Percentiles rank a stretch among this genome's conserved stretches.
phyloP scores from a whole-genome alignment of 331 rosid species.

The Cydonia oblonga region DNA sequence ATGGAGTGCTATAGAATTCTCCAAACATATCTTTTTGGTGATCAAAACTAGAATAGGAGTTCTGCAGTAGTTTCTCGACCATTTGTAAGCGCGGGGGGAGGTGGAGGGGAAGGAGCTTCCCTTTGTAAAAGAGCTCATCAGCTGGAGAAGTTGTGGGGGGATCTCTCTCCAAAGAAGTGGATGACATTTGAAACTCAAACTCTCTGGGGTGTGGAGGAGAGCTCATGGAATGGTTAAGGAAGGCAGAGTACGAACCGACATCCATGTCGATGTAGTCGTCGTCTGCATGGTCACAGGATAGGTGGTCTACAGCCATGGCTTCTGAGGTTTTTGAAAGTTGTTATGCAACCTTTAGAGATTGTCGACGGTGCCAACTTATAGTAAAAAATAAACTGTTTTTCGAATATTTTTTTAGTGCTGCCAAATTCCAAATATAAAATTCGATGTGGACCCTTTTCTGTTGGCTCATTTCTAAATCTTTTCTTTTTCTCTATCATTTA shows the following conservation, averaged over 20 bases:
- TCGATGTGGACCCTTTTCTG: constrained; percentile 13
- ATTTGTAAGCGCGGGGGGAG: constrained; percentile 82
- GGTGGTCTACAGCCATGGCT: constrained; percentile 48
- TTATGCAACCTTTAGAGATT: constrained; percentile 30
- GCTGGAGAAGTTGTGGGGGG: constrained; percentile 74
- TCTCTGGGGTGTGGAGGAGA: constrained; percentile 56
- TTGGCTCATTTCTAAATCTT: constrained; percentile 30
- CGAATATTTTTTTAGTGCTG: constrained; percentile 2
- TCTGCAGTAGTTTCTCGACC: constrained; percentile 73
- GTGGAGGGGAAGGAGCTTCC: constrained; percentile 98
- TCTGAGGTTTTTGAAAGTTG: constrained; percentile 28
- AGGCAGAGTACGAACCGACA: constrained; percentile 51
- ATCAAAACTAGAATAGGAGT: constrained; percentile 18
- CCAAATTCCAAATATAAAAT: constrained; percentile 26
- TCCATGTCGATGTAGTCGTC: constrained; percentile 97
- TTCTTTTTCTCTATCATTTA: constrained; percentile 12
- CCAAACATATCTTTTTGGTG: constrained; percentile 33
- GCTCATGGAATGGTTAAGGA: constrained; percentile 31
- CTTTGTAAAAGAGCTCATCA: constrained; percentile 97
- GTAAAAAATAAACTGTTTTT: not conserved
- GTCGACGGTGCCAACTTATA: constrained; percentile 3
- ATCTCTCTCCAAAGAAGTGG: constrained; percentile 42
- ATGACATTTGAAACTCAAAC: constrained; percentile 95
- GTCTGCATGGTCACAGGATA: constrained; percentile 43
- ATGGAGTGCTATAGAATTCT: constrained; percentile 70